Evolutionary conservation across 2,329 filamentous ascomycete species (phyloP).

Genomic region (Cyphellophora attinorum): DNA sequence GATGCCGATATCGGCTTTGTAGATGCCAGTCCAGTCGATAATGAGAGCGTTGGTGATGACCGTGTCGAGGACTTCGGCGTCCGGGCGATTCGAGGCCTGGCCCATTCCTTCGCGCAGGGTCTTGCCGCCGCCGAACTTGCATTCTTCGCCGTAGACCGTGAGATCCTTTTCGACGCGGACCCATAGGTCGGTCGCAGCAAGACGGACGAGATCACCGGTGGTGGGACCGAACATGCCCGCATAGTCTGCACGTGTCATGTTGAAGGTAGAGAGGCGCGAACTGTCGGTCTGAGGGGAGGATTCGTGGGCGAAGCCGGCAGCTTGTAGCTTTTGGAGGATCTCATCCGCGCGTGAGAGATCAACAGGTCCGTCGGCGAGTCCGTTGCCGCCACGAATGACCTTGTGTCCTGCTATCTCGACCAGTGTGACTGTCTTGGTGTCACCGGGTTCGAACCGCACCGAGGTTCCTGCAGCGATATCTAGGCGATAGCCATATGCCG

Average conservation of each 20-base stretch:
- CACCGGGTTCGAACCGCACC: slow-evolving; percentile 87
- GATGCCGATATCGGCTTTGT: slow-evolving; percentile 93
- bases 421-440: slow-evolving; percentile 78
- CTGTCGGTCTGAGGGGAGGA: slow-evolving; percentile 54
- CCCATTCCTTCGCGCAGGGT: slow-evolving; percentile 93
- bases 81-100: slow-evolving; percentile 68
- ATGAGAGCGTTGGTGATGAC: slow-evolving; percentile 85
- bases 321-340: slow-evolving; percentile 58
- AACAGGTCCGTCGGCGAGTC: slow-evolving; percentile 62
- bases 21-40: slow-evolving; percentile 85
- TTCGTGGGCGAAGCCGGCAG: slow-evolving; percentile 68
- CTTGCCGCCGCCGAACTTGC: slow-evolving; percentile 91
- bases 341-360: slow-evolving; percentile 53
- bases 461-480: slow-evolving; percentile 89
- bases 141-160: slow-evolving; percentile 83
- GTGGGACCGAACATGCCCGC: slow-evolving; percentile 88
- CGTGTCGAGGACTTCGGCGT: slow-evolving; percentile 67
- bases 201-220: slow-evolving; percentile 70
- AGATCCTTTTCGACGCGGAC: slow-evolving; percentile 79
- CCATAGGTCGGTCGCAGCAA: slow-evolving; percentile 83
- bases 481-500: slow-evolving; percentile 73
- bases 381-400: slow-evolving; percentile 77
- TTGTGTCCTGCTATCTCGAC: slow-evolving; percentile 78
- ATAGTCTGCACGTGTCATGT: slow-evolving; percentile 72
- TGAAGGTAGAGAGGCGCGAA: slow-evolving; percentile 45